Base-by-base conservation (phyloP, 2,329 filamentous ascomycete species). In the Xylaria sp. region DNA sequence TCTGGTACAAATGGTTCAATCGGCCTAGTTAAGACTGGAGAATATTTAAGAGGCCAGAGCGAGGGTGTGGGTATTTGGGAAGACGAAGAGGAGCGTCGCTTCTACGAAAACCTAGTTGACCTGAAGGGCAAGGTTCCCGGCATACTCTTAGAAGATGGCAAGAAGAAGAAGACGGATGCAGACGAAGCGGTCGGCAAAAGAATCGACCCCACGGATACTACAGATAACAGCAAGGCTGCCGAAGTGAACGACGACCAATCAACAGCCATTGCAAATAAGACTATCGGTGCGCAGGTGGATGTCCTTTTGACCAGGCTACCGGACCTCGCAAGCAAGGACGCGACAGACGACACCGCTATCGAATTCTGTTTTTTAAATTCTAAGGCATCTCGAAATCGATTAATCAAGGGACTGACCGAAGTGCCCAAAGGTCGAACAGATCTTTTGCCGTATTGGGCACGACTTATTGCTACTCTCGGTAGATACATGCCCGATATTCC, bases 341-440 rank as follows among this genome's bases (percentile, higher is more conserved):
- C 90, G 59, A 93, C 97, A 63, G 96, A 99, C 77, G 91, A 97
- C 79, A 90, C 93, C 56, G 96, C 97, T 7, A 92, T 97, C 70
- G 95, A 98, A 77, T 99, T 99, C 78, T 98, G 96, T 81, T 99
- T 97, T 77, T 85, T 99, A 68, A 99, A 99, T 79, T 99, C 96
- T 0, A 99, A 99, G 78, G 96, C 96, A 10, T 99, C 97, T 0
- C 90, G 97, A 38, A 99, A 99, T 79, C 89, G 96, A 58, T 87
- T 99, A 2, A 87, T 98, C 78, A 98, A 97, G 80, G 93, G 94
- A 36, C 84, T 99, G 54, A 95, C 97, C 56, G 96, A 99, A 73
- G 91, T 98, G 15, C 96, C 96, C 3, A 98, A 97, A 79, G 95
- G 95, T 23, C 92, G 96, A 44, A 92, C 93, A 63, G 96, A 99